These are phyloP conservation scores for Russula olivacea DNA, from an alignment of 768 basidiomycete species.

Conservation along the genomic window DNA sequence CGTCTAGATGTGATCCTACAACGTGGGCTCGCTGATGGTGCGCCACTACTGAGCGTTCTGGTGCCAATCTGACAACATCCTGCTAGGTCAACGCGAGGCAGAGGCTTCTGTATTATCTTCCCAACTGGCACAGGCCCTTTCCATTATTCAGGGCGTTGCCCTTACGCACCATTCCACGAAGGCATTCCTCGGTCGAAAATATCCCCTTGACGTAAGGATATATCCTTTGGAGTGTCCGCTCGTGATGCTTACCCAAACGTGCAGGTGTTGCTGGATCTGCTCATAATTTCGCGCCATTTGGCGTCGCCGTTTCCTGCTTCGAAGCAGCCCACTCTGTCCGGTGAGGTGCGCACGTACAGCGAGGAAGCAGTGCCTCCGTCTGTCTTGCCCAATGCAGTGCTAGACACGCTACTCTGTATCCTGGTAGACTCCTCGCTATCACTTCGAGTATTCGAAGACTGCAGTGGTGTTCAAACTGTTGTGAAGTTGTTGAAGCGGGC, in stretches of 20 bases:
- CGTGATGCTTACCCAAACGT: background rate
- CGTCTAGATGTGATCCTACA: constrained; percentile 46
- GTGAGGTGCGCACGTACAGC: constrained; percentile 24
- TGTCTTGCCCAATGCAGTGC: constrained; percentile 44
- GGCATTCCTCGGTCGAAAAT: constrained; percentile 57
- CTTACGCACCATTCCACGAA: constrained; percentile 69
- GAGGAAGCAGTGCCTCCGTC: constrained; percentile 10
- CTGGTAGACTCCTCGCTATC: constrained; percentile 81
- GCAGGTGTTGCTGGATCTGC: constrained; percentile 66
- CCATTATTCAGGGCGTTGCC: constrained; percentile 69
- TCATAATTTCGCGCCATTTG: constrained; percentile 65
- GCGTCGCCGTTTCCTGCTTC: constrained; percentile 22
- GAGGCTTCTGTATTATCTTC: constrained; percentile 45
- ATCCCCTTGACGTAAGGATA: constrained; percentile 56
- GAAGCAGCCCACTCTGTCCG: constrained; percentile 29
- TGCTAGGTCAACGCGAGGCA: constrained; percentile 33
- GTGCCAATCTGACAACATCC: constrained; percentile 9
- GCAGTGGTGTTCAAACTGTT: constrained; percentile 70
- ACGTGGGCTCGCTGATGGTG: constrained; percentile 43
- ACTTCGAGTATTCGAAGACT: constrained; percentile 71
- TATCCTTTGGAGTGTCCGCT: background rate
- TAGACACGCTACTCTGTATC: constrained; percentile 82
- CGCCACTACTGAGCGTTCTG: constrained; percentile 16
- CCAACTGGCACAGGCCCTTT: constrained; percentile 55
- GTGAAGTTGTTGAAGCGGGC: constrained; percentile 86